phyloP scores from a whole-genome alignment of 305 asterid species.

The Solanum hybrid region DNA sequence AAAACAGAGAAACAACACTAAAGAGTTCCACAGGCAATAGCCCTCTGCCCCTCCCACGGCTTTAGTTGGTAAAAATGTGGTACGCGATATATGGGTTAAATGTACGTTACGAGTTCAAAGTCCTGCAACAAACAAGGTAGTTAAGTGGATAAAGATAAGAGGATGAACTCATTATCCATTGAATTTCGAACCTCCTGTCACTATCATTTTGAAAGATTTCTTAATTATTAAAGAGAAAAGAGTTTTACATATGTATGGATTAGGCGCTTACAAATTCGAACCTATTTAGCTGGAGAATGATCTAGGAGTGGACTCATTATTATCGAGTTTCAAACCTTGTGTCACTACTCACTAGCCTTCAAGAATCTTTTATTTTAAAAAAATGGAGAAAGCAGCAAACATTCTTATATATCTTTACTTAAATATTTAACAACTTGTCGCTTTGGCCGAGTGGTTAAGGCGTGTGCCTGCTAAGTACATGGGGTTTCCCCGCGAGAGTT shows the following conservation, averaged over 20 bases:
- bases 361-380: background rate
- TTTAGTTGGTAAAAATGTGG: background rate
- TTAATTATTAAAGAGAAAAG: background rate
- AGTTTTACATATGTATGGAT: background rate
- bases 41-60: background rate
- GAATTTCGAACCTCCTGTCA: background rate
- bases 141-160: background rate
- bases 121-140: background rate
- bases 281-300: background rate
- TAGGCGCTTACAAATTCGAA: background rate
- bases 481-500: constrained; percentile 99
- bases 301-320: background rate
- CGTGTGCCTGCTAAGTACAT: constrained; percentile 99
- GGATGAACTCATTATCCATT: background rate
- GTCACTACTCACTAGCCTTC: background rate
- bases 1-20: background rate
- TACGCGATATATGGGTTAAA: background rate
- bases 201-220: background rate
- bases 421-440: constrained; percentile 18
- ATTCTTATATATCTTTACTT: background rate
- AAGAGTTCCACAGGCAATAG: background rate
- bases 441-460: constrained; percentile 99
- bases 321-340: background rate
- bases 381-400: background rate
- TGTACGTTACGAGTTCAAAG: background rate